Evolutionary conservation across 805 yeast species (phyloP).

Genomic region (Barnettozyma pratensis): DNA sequence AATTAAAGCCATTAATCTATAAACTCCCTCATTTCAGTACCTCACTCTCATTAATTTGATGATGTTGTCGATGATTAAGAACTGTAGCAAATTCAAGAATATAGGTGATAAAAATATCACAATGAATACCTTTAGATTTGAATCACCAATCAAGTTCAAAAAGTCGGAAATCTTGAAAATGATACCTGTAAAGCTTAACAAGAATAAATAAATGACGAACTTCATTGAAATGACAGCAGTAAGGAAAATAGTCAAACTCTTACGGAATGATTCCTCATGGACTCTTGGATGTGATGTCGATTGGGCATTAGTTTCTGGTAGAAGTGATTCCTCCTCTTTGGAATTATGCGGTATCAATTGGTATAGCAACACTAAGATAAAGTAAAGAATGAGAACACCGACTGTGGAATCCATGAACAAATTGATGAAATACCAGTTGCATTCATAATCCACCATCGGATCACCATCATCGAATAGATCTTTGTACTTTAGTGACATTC

Average conservation of each 20-base stretch:
- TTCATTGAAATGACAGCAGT: conserved; percentile 62
- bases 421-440: conserved; percentile 93
- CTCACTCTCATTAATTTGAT: conserved; percentile 37
- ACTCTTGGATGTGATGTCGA: not conserved
- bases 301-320: not conserved
- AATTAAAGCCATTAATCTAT: not conserved
- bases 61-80: conserved; percentile 66
- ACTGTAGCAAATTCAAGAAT: conserved; percentile 68
- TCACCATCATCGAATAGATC: conserved; percentile 32
- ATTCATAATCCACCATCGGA: conserved; percentile 50
- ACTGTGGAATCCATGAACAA: conserved; percentile 87
- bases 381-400: conserved; percentile 81
- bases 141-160: conserved; percentile 38
- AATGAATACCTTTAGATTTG: conserved; percentile 77
- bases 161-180: conserved; percentile 67
- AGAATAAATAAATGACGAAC: conserved; percentile 47
- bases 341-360: conserved; percentile 42
- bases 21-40: not conserved
- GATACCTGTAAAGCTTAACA: conserved; percentile 34
- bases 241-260: conserved; percentile 60
- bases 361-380: conserved; percentile 47
- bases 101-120: conserved; percentile 83
- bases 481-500: conserved; percentile 50
- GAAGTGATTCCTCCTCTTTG: conserved; percentile 44
- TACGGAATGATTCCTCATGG: conserved; percentile 40